Evolutionary conservation across 805 yeast species (phyloP).

Genomic region (Ascoidea rubescens): DNA sequence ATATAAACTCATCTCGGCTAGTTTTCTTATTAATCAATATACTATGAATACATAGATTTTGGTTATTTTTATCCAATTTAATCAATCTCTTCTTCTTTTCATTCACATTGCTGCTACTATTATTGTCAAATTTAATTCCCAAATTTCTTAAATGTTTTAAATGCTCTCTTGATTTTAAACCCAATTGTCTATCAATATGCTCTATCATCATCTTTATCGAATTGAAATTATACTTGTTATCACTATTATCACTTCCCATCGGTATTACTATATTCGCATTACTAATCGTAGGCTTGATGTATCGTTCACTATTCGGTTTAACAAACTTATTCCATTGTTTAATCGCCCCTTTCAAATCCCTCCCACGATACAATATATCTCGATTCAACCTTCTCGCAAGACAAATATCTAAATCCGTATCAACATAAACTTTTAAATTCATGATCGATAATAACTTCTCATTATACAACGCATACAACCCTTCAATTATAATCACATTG

Average conservation of each 20-base stretch:
- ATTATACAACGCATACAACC: conserved; percentile 73
- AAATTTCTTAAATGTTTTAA: conserved; percentile 44
- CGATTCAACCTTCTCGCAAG: conserved; percentile 77
- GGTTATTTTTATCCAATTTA: conserved; percentile 38
- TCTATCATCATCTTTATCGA: conserved; percentile 71
- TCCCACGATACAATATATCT: conserved; percentile 75
- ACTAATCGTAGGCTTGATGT: conserved; percentile 61
- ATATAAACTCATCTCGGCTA: conserved; percentile 64
- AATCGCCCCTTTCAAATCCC: conserved; percentile 72
- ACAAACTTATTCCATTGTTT: conserved; percentile 86
- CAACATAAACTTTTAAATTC: conserved; percentile 84
- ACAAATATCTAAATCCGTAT: conserved; percentile 88
- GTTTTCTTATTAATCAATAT: conserved; percentile 45
- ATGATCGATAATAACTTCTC: conserved; percentile 54
- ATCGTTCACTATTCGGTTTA: conserved; percentile 77
- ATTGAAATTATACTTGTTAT: conserved; percentile 17
- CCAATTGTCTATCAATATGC: conserved; percentile 64
- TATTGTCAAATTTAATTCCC: conserved; percentile 23
- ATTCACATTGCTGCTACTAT: conserved; percentile 3
- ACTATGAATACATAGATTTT: conserved; percentile 58
- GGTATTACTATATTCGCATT: conserved; percentile 87
- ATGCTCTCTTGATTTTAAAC: conserved; percentile 53
- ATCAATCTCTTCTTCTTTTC: background rate
- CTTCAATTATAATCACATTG: conserved; percentile 84
- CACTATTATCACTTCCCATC: conserved; percentile 64